Evolutionary conservation across 345 rosid genomes (phyloP).

Genomic region (Lagerstroemia speciosa): DNA sequence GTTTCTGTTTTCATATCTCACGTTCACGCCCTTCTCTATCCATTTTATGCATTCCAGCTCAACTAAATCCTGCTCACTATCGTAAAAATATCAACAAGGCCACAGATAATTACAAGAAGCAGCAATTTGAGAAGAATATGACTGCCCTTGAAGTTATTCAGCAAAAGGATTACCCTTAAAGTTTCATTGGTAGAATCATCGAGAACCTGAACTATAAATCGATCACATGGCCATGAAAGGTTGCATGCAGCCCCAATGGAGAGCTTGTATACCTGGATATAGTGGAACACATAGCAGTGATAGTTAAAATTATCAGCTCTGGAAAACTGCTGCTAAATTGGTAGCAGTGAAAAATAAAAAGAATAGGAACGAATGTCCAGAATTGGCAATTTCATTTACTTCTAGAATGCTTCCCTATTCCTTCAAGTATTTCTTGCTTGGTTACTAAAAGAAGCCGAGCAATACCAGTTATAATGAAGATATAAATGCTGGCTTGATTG

Average conservation of each 20-base stretch:
- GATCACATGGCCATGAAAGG: conserved; percentile 27
- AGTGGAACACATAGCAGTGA: not conserved
- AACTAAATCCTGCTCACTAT: conserved; percentile 21
- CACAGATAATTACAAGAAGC: not conserved
- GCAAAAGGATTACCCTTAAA: conserved; percentile 8
- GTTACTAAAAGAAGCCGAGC: not conserved
- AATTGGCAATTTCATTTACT: too few relatives aligned
- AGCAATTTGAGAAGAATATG: not conserved
- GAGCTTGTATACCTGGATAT: conserved; percentile 25
- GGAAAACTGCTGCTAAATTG: not conserved
- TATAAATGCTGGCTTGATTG: not conserved
- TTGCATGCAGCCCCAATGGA: conserved; percentile 34
- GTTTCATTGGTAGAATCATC: conserved; percentile 24
- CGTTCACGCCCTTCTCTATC: conserved; percentile 21
- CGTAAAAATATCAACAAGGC: not conserved
- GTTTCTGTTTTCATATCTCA: conserved; percentile 26
- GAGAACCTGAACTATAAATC: conserved; percentile 27
- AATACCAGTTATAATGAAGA: not conserved
- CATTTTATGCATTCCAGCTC: conserved; percentile 27
- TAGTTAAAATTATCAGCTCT: not conserved
- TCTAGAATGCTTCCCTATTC: not conserved
- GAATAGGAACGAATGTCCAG: not conserved
- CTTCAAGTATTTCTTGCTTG: not conserved
- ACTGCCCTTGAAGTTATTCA: conserved; percentile 6
- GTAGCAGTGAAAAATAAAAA: not conserved